A percentile compares a stretch with the other conserved stretches of the same genome.
phyloP scores from a whole-genome alignment of 805 yeast species.

The Blastobotrys americana region DNA sequence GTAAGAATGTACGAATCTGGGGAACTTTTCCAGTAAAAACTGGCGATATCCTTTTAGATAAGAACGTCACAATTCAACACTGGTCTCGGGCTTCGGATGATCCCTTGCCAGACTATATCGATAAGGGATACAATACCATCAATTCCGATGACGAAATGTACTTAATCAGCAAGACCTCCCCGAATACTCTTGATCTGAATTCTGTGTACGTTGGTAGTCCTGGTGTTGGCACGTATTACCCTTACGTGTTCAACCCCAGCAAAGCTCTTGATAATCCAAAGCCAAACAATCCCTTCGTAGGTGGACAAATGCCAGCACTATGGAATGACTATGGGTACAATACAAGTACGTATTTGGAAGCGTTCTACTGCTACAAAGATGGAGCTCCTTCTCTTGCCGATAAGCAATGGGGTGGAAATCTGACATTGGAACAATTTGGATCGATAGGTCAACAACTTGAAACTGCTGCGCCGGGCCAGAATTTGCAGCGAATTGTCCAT shows the following conservation, averaged over 20 bases:
- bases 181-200: not conserved
- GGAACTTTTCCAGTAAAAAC: not conserved
- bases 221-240: not conserved
- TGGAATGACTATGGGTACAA: slow-evolving; percentile 2
- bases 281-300: not conserved
- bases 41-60: not conserved
- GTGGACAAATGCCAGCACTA: not conserved
- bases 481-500: not conserved
- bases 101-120: not conserved
- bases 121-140: not conserved
- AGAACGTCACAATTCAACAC: slow-evolving; percentile 3
- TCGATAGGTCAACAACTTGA: not conserved
- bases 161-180: not conserved
- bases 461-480: slow-evolving; percentile 1
- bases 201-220: not conserved
- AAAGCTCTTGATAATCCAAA: not conserved
- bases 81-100: not conserved
- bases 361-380: not conserved
- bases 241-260: not conserved
- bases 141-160: slow-evolving; percentile 1
- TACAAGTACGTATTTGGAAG: not conserved
- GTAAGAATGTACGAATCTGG: not conserved
- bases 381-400: slow-evolving; percentile 1
- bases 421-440: not conserved
- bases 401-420: slow-evolving; percentile 4